Conservation (phyloP, 1,284 basidiomycete genomes). For the Phellopilus nigrolimitatus region DNA sequence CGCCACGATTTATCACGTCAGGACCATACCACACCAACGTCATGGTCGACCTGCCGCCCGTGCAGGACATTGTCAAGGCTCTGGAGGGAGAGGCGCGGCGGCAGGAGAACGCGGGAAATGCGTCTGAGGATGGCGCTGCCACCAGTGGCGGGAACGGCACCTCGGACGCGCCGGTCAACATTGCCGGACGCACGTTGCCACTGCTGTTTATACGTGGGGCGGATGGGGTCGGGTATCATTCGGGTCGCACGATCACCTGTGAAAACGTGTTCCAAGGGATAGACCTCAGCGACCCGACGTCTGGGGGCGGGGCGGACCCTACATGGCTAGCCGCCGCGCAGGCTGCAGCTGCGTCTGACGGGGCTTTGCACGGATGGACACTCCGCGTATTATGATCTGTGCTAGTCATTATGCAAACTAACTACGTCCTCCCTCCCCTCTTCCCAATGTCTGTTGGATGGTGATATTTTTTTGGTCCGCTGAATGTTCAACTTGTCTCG, state of each 20-base stretch:
- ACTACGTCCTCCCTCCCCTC: neutral
- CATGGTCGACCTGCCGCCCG: constrained; percentile 71
- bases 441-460: constrained; percentile 6
- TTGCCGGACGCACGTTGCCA: constrained; percentile 61
- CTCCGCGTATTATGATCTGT: constrained; percentile 62
- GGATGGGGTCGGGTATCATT: constrained; percentile 80
- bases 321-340: constrained; percentile 65
- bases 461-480: constrained; percentile 18
- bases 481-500: constrained; percentile 16
- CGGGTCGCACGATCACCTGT: constrained; percentile 76
- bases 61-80: constrained; percentile 66
- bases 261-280: constrained; percentile 73
- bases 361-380: constrained; percentile 63
- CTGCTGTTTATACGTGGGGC: constrained; percentile 69
- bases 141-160: constrained; percentile 22
- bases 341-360: constrained; percentile 42
- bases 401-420: neutral
- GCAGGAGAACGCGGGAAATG: constrained; percentile 37
- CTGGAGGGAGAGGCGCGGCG: constrained; percentile 59
- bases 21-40: constrained; percentile 67
- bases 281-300: constrained; percentile 44
- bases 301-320: constrained; percentile 36
- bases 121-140: constrained; percentile 17
- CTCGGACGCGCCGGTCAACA: constrained; percentile 23
- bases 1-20: constrained; percentile 45